Base-by-base conservation (phyloP, 2,329 filamentous ascomycete species). In the Colletotrichum liaoningense region DNA sequence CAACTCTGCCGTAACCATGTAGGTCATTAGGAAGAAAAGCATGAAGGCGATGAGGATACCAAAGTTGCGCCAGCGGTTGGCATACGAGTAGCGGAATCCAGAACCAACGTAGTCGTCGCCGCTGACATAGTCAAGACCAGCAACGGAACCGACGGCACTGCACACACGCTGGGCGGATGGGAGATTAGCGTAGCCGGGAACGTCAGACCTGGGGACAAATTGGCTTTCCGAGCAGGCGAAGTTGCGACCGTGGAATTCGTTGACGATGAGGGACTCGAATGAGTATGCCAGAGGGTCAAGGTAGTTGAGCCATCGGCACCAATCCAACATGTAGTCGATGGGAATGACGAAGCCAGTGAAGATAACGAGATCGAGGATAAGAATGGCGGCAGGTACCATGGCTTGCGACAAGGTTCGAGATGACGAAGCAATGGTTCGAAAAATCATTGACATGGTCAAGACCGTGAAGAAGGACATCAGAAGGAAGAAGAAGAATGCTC, bases 221-320 rank as follows among this genome's bases (percentile, higher is more conserved):
- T 80, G 73, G 24, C 80, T 82, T 9, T 8, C 2, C 1, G 67
- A 71, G 79, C 89, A 91, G 0, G 66, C 59, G 79, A 93, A 97
- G 0, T 90, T 75, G 19, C 92, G 89, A 72, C 86, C 84, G 77
- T 91, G 83, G 79, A 97, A 97, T 81, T 98, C 95, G 82, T 97
- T 97, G 75, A 94, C 88, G 88, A 96, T 93, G 30, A 97, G 86
- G 0, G 91, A 86, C 81, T 97, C 94, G 78, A 97, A 97, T 0
- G 91, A 91, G 76, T 97, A 97, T 1, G 90, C 91, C 12, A 97
- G 88, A 2, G 94, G 94, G 74, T 97, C 92, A 52, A 97, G 85
- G 80, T 94, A 96, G 80, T 93, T 93, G 74, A 97, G 90, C 95
- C 95, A 97, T 73, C 91, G 88, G 77, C 93, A 93, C 94, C 94